Evolutionary conservation across 179 eudicot species (phyloP), one percentile per base, ranked within the genome.

Genomic region (Pouteria campechiana): DNA sequence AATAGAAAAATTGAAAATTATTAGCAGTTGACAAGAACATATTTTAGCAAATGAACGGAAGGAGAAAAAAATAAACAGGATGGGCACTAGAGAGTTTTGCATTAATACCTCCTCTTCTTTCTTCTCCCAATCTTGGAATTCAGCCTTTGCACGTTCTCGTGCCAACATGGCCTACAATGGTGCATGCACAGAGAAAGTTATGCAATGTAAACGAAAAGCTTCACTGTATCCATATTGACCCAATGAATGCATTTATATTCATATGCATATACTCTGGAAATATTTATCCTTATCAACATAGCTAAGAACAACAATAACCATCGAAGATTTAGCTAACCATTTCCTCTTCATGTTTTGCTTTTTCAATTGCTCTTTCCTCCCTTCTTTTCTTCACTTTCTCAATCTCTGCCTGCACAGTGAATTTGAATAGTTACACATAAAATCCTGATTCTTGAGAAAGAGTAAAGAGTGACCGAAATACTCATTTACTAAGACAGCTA

Each of bases 321-420:
- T 33, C 16, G 20, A 11, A 39, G 10, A 38, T 9, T 15, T 22
- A 30, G 35, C 67, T 10, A 63, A 81, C 73, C 95, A 90, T 81
- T 65, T 86, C 95, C 63, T 86, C 94, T 47, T 86, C 96, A 22
- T 73, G 73, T 45, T 77, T 84, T 18, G 96, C 98, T 65, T 86
- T 90, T 67, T 90, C 98, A 52, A 75, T 29, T 1, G 94, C 96
- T 53, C 98, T 67, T 64, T 82, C 92, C 44, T 90, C 98, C 49
- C 98, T 77, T 57, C 96, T 60, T 76, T 90, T 90, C 68, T 90
- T 90, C 45, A 90, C 96, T 48, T 90, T 90, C 61, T 86, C 94
- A 40, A 90, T 82, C 70, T 90, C 98, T 11, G 87, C 65, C 79
- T 78, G 58, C 50, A 65, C 51, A 22, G n/a, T 17, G 23, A 21